These are phyloP conservation scores for Clavulina sp. DNA, from an alignment of 768 basidiomycete species.

Conservation along the genomic window DNA sequence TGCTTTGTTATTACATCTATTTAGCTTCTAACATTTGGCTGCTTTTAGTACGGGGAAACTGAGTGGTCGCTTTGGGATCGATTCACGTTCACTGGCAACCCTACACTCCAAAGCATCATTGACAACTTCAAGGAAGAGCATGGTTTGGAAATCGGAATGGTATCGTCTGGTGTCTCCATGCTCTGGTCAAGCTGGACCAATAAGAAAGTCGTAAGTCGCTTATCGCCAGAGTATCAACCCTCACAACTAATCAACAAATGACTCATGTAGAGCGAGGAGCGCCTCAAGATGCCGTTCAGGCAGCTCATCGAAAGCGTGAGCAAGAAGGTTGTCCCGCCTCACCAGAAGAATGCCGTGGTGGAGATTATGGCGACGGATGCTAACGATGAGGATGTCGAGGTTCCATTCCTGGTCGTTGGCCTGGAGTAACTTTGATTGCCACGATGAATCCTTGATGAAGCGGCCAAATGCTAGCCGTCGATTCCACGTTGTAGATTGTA, in stretches of 20 bases:
- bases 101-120: conserved; percentile 71
- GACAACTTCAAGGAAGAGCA: conserved; percentile 71
- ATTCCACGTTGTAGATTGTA: neutral
- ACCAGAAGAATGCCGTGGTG: conserved; percentile 69
- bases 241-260: too few species aligned
- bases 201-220: too few species aligned
- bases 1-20: neutral
- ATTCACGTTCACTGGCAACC: conserved; percentile 80
- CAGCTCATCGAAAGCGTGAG: conserved; percentile 83
- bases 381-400: conserved; percentile 90
- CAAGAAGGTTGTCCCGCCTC: conserved; percentile 79
- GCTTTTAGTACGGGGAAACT: conserved; percentile 43
- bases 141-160: conserved; percentile 82
- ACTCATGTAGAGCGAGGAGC: conserved; percentile 67
- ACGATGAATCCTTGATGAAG: neutral
- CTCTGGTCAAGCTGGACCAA: conserved; percentile 93
- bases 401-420: conserved; percentile 63
- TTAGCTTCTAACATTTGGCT: neutral
- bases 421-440: conserved; percentile 5
- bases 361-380: conserved; percentile 93
- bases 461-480: neutral
- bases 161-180: conserved; percentile 95
- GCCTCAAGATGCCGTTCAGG: conserved; percentile 77
- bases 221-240: too few species aligned
- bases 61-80: conserved; percentile 99